Evolutionary conservation across 257 asterid species (phyloP), one percentile per base, ranked within the genome.

Genomic region (Penstemon eatonii): DNA sequence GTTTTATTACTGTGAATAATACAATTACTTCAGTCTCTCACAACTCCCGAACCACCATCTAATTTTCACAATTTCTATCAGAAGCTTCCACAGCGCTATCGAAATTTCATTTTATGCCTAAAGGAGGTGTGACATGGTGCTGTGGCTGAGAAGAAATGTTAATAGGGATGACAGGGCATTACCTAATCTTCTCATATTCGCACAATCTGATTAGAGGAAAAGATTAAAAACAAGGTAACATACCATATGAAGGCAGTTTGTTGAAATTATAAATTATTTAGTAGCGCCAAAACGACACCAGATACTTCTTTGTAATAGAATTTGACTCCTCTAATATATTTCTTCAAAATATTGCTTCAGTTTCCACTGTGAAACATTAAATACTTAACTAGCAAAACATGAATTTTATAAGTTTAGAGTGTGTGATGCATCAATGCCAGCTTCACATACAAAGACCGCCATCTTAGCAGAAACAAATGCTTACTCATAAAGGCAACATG

Each of bases 301-400:
- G 37, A 45, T 56, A 56, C 47, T 56, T 46, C 42, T 68, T 13
- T 36, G 25, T 53, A 18, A 56, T 46, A 15, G 4, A 68, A 56
- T 13, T 6, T 49, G 47, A 39, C 39, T 13, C 42, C 44, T 7
- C 36, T n/a, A 38, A 57, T 63, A 56, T 37, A 6, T 12, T 56
- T 64, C 71, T 41, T 8, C 40, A 15, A 37, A 0, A 40, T 9
- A 12, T 41, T 67, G 44, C 56, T n/a, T 55, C 44, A 37, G 3
- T 56, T 55, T 60, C 37, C 61, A 40, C 60, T 15, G 11, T 47
- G 5, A 49, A 55, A 52, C 42, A 38, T 55, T 44, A 44, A 45
- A 42, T 3, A 9, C 56, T 18, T 37, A 42, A 6, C 53, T 15
- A 59, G 41, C 18, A 18, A 5, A 52, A 58, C 49, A 62, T 9